These are phyloP conservation scores for Quercus variabilis DNA, from an alignment of 306 rosid genomes.

Conservation along the genomic window DNA sequence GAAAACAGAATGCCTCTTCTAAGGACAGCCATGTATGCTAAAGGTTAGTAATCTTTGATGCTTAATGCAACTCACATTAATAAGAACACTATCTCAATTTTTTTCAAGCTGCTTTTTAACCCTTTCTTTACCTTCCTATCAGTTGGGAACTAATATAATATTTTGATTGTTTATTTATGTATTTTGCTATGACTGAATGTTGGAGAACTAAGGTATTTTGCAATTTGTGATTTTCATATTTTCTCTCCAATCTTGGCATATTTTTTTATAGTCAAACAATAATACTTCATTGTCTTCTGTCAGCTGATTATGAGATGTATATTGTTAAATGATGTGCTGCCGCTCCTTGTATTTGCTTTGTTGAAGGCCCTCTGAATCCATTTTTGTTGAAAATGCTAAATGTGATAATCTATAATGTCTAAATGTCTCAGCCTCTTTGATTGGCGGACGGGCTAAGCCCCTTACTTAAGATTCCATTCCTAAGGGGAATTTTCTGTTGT, in stretches of 20 bases:
- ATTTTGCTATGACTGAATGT: too few relatives aligned
- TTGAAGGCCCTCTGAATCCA: neutral
- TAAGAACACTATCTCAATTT: neutral
- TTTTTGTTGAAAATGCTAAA: neutral
- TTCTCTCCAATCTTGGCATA: neutral
- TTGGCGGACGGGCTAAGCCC: too few relatives aligned
- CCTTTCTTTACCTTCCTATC: neutral
- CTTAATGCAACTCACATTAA: neutral
- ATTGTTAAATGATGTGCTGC: neutral
- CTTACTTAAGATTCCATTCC: too few relatives aligned
- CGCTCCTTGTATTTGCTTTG: neutral
- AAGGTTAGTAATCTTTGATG: conserved; percentile 51
- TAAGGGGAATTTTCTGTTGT: too few relatives aligned
- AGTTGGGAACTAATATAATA: neutral
- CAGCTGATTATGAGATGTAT: neutral
- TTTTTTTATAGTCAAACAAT: neutral
- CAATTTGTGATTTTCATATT: neutral
- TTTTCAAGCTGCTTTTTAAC: neutral
- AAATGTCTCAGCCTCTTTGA: too few relatives aligned
- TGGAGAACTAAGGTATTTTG: neutral
- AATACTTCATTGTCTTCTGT: neutral
- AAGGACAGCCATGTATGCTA: conserved; percentile 94
- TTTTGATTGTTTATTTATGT: too few relatives aligned
- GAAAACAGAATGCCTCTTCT: conserved; percentile 88
- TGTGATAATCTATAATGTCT: neutral